Evolutionary conservation across 139 green algal species (phyloP).

Genomic region (Micractinium sp.): DNA sequence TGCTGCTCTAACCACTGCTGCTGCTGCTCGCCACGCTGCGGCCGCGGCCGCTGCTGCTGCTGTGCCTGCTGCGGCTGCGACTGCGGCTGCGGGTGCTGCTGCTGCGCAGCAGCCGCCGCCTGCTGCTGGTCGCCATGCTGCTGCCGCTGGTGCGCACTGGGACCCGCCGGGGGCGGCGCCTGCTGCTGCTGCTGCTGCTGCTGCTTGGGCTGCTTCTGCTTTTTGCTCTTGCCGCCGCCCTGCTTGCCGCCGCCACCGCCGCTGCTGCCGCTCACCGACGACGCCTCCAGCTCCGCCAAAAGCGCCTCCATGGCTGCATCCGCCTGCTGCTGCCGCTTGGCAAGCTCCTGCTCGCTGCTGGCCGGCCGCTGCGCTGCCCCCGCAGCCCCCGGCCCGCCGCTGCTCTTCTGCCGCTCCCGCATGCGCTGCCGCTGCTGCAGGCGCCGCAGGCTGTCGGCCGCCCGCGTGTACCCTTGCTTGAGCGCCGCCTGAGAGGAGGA

Average conservation of each 20-base stretch:
- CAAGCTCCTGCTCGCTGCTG: conserved; percentile 19
- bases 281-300: conserved; percentile 12
- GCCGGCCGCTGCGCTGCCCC: neutral
- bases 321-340: conserved; percentile 14
- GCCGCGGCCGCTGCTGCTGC: neutral
- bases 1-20: neutral
- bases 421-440: conserved; percentile 40
- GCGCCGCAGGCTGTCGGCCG: conserved; percentile 16
- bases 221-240: neutral
- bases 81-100: conserved; percentile 17
- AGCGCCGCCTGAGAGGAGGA: neutral
- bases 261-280: neutral
- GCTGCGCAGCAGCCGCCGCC: neutral
- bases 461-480: conserved; percentile 28
- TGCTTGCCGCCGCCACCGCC: conserved; percentile 7
- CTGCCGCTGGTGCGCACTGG: neutral
- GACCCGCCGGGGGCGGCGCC: neutral
- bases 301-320: conserved; percentile 21
- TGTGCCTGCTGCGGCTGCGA: neutral
- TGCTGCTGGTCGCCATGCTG: conserved; percentile 12
- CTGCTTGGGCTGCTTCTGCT: conserved; percentile 11
- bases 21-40: neutral
- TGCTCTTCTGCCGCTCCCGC: conserved; percentile 17
- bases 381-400: neutral
- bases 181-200: conserved; percentile 31